These are phyloP conservation scores for Rubia balearica DNA, from an alignment of 305 asterid genomes.

Conservation along the genomic window DNA sequence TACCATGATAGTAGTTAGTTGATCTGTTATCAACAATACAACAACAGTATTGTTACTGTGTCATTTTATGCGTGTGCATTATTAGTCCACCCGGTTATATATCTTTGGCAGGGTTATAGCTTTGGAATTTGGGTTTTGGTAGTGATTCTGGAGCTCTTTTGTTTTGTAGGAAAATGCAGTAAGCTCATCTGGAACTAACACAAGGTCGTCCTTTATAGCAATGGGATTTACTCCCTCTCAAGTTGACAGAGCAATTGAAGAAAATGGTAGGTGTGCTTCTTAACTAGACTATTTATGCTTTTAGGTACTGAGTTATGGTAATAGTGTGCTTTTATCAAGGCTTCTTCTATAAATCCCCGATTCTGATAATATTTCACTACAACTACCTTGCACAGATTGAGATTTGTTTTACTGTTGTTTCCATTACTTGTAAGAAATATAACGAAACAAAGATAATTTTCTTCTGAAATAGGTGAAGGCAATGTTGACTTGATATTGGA, in stretches of 20 bases:
- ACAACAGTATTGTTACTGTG: not conserved
- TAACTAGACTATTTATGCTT: constrained; percentile 9
- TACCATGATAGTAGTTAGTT: too few relatives aligned
- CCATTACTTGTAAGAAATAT: not conserved
- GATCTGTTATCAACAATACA: too few relatives aligned
- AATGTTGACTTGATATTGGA: constrained; percentile 64
- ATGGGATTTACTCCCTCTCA: constrained; percentile 75
- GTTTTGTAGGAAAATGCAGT: constrained; percentile 49
- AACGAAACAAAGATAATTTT: constrained; percentile 20
- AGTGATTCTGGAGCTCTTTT: constrained; percentile 14
- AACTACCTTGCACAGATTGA: not conserved
- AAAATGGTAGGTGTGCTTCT: constrained; percentile 42
- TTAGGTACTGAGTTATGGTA: not conserved
- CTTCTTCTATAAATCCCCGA: not conserved
- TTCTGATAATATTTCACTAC: not conserved
- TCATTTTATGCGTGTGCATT: not conserved
- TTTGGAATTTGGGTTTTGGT: constrained; percentile 10
- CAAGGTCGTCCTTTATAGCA: constrained; percentile 65
- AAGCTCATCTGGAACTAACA: constrained; percentile 61
- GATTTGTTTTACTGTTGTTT: not conserved
- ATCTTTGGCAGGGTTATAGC: not conserved
- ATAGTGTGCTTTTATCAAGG: constrained; percentile 1
- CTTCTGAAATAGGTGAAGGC: constrained; percentile 54
- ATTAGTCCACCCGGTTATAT: not conserved
- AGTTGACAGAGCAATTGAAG: constrained; percentile 69